phyloP scores from a whole-genome alignment of 164 flowering plant species.

The Buxus sempervirens region DNA sequence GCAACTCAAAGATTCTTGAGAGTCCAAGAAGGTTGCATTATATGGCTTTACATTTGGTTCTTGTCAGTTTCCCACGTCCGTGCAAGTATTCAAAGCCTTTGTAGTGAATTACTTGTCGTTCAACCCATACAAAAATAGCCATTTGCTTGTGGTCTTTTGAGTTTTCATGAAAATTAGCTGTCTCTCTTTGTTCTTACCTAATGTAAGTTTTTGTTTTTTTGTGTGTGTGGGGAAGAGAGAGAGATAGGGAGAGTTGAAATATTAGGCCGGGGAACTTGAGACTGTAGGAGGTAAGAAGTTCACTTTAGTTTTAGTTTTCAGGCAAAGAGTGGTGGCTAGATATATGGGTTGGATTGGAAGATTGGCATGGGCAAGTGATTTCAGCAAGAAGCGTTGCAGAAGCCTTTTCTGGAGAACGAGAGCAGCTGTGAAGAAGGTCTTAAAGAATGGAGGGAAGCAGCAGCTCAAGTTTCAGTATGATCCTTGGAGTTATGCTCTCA shows the following conservation, averaged over 20 bases:
- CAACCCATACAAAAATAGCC: no score
- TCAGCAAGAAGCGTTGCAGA: slow-evolving; percentile 47
- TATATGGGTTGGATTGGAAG: slow-evolving; percentile 32
- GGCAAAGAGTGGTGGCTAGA: no score
- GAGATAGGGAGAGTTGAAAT: no score
- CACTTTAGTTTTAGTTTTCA: no score
- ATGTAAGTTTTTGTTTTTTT: no score
- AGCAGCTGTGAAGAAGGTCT: slow-evolving; percentile 51
- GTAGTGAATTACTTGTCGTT: neutral
- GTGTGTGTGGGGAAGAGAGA: no score
- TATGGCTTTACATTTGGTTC: neutral
- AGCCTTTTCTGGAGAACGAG: slow-evolving; percentile 55
- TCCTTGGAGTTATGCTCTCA: slow-evolving; percentile 79
- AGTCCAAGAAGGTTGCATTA: neutral
- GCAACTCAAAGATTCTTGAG: neutral
- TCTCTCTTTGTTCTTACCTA: no score
- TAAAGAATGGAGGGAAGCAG: slow-evolving; percentile 32
- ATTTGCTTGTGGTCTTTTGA: no score
- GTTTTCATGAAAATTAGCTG: no score
- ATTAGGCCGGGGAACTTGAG: no score
- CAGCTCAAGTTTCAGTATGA: slow-evolving; percentile 63
- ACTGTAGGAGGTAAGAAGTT: no score
- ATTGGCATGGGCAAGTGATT: slow-evolving; percentile 31
- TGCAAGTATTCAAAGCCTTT: neutral
- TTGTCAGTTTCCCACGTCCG: neutral